These are phyloP conservation scores for Adansonia digitata DNA, from an alignment of 345 rosid species.

Conservation along the genomic window DNA sequence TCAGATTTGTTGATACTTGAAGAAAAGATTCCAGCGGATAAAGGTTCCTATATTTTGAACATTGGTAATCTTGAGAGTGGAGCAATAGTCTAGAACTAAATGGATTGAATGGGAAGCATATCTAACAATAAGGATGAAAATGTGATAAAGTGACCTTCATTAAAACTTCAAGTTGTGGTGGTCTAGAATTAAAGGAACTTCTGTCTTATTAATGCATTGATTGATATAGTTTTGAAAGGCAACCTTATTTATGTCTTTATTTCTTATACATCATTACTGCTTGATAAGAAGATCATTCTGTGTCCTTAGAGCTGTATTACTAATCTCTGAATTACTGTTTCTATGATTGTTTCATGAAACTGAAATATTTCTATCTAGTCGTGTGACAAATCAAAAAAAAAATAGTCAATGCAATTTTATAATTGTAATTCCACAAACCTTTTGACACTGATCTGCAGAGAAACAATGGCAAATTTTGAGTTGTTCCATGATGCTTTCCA, in stretches of 20 bases:
- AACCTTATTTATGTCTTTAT: background rate
- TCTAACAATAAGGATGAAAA: background rate
- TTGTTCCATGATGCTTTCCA: slow-evolving; percentile 25
- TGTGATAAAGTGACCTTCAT: background rate
- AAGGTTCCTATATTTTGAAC: slow-evolving; percentile 2
- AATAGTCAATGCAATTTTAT: background rate
- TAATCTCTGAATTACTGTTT: background rate
- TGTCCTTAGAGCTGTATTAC: background rate
- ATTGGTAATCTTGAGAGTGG: background rate
- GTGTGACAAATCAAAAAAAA: background rate
- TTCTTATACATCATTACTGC: background rate
- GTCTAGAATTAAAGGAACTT: background rate
- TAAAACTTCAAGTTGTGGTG: background rate
- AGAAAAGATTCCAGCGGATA: background rate
- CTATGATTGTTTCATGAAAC: background rate
- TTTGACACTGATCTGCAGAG: slow-evolving; percentile 9
- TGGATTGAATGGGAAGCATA: background rate
- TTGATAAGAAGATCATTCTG: background rate
- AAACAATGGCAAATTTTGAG: slow-evolving; percentile 12
- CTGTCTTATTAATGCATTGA: background rate
- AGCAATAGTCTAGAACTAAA: background rate
- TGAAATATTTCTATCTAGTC: background rate
- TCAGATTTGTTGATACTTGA: slow-evolving; percentile 3
- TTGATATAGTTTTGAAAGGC: slow-evolving; percentile 1
- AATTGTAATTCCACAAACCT: slow-evolving; percentile 3